phyloP scores from a whole-genome alignment of 2,329 filamentous ascomycete species.

The Paracorniculantispora psalliotae region DNA sequence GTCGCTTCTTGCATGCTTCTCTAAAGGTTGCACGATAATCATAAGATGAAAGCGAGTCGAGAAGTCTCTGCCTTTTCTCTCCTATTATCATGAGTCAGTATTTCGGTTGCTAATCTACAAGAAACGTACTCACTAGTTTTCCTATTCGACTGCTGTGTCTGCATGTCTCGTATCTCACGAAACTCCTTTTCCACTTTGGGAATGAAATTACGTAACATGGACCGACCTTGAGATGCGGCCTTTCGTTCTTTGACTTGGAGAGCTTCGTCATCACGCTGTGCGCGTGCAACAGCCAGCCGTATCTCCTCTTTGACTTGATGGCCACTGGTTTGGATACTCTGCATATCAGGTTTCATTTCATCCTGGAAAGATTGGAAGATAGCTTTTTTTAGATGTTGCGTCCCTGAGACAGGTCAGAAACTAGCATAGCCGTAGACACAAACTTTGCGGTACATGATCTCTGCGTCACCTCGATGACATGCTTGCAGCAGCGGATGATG shows the following conservation, averaged over 20 bases:
- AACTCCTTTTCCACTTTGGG: too few species aligned
- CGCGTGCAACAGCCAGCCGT: too few species aligned
- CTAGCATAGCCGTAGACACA: not conserved
- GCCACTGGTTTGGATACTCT: too few species aligned
- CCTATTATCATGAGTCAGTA: not conserved
- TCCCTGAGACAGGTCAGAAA: not conserved
- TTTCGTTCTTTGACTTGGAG: too few species aligned
- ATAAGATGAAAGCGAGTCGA: not conserved
- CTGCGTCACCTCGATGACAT: conserved; percentile 24
- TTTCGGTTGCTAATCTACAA: not conserved
- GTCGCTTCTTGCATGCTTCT: not conserved
- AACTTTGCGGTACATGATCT: not conserved
- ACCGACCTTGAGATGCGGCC: too few species aligned
- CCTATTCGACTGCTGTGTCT: too few species aligned
- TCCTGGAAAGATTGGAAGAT: not conserved
- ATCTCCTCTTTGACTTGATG: too few species aligned
- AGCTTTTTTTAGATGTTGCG: not conserved
- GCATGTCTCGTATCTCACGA: too few species aligned
- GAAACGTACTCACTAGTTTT: not conserved
- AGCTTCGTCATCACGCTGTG: too few species aligned
- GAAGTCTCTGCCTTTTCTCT: not conserved
- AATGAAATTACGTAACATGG: too few species aligned
- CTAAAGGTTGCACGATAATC: not conserved
- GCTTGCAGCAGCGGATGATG: conserved; percentile 31
- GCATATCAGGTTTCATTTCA: too few species aligned